Evolutionary conservation across 2,329 filamentous ascomycete genomes (phyloP).

Genomic region (Aspergillus persii): DNA sequence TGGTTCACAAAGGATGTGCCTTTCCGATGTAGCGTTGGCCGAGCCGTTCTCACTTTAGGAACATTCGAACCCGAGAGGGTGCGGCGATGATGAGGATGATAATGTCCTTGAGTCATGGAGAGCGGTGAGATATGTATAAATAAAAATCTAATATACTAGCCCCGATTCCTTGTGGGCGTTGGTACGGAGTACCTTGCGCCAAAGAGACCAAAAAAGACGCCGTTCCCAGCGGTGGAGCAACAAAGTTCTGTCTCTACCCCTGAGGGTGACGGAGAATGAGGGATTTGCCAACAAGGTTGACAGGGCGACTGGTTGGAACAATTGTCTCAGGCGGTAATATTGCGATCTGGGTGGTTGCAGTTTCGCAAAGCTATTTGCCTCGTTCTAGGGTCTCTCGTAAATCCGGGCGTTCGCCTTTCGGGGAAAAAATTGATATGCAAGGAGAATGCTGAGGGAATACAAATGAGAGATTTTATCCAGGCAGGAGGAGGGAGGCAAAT

Average conservation of each 20-base stretch:
- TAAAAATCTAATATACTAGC: constrained; percentile 12
- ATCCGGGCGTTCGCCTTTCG: neutral
- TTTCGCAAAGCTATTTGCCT: neutral
- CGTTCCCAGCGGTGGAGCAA: constrained; percentile 26
- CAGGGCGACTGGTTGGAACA: constrained; percentile 15
- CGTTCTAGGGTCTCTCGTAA: constrained; percentile 1
- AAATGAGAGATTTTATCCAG: constrained; percentile 12
- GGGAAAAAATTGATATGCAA: constrained; percentile 6
- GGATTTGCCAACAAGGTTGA: constrained; percentile 24
- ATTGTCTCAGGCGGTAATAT: constrained; percentile 18
- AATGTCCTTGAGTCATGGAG: constrained; percentile 36
- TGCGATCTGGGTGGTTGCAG: constrained; percentile 4
- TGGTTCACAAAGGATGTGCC: constrained; percentile 29
- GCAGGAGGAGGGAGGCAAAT: constrained; percentile 18
- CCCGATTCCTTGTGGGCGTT: constrained; percentile 12
- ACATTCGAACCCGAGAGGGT: constrained; percentile 32
- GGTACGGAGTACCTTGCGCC: constrained; percentile 17
- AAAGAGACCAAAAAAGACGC: constrained; percentile 3
- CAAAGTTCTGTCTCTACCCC: constrained; percentile 15
- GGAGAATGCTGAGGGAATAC: constrained; percentile 17
- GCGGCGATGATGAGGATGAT: constrained; percentile 29
- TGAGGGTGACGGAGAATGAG: constrained; percentile 27
- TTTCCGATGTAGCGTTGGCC: constrained; percentile 34
- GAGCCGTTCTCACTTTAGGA: constrained; percentile 30
- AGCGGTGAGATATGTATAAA: constrained; percentile 35